Evolutionary conservation across 495 filamentous ascomycete species (phyloP).

Genomic region (Amniculicola lignicola): DNA sequence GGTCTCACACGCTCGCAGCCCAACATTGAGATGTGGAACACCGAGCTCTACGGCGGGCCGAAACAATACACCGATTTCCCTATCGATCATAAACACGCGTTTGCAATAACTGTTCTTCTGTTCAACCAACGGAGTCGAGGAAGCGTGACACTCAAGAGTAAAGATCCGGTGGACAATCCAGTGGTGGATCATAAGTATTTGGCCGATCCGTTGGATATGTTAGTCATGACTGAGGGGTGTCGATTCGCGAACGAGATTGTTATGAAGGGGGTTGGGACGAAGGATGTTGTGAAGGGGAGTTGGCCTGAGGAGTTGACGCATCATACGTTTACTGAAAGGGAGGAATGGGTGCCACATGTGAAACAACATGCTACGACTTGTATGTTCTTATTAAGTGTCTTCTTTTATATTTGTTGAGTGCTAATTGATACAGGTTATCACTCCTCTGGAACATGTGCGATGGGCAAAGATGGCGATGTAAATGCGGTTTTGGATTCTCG

Average conservation of each 20-base stretch:
- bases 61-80: slow-evolving; percentile 15
- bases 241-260: slow-evolving; percentile 51
- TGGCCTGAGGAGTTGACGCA: slow-evolving; percentile 50
- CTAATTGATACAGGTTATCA: neutral
- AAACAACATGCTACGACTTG: slow-evolving; percentile 54
- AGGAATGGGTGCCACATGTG: slow-evolving; percentile 50
- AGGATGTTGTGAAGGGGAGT: slow-evolving; percentile 55
- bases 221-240: slow-evolving; percentile 33
- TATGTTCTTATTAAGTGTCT: too few species aligned
- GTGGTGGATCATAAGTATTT: slow-evolving; percentile 59
- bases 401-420: too few species aligned
- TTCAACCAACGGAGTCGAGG: slow-evolving; percentile 47
- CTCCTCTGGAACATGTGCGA: slow-evolving; percentile 17
- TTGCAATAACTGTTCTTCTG: slow-evolving; percentile 39
- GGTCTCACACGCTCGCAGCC: slow-evolving; percentile 11
- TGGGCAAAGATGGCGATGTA: slow-evolving; percentile 9
- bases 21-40: slow-evolving; percentile 22
- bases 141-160: slow-evolving; percentile 53
- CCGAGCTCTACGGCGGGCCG: slow-evolving; percentile 23
- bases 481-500: slow-evolving; percentile 16
- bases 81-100: slow-evolving; percentile 26
- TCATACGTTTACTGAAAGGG: slow-evolving; percentile 47
- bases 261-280: slow-evolving; percentile 51
- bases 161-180: slow-evolving; percentile 53
- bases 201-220: slow-evolving; percentile 27